Evolutionary conservation across 495 filamentous ascomycete species (phyloP).

Genomic region (Penicillium silybi): DNA sequence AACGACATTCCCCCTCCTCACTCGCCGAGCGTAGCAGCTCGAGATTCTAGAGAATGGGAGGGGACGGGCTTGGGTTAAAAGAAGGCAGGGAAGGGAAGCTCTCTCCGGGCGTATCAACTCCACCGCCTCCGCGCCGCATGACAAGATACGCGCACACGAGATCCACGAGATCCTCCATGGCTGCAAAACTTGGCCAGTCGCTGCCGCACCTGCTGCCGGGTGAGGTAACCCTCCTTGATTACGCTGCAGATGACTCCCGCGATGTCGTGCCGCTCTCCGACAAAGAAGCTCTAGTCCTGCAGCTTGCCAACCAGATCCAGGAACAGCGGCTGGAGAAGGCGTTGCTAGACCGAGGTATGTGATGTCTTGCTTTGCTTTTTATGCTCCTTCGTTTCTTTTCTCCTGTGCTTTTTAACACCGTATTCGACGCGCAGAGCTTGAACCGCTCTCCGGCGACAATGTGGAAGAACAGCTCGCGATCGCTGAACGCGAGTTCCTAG

Average conservation of each 20-base stretch:
- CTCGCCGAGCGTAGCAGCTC: conserved; percentile 30
- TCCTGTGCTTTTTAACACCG: neutral
- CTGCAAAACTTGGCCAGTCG: conserved; percentile 30
- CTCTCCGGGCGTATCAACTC: conserved; percentile 8
- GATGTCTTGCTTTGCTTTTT: conserved; percentile 1
- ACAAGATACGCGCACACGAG: conserved; percentile 31
- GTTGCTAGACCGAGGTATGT: conserved; percentile 54
- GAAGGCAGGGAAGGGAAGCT: conserved; percentile 18
- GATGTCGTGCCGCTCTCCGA: conserved; percentile 55
- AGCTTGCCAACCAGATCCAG: conserved; percentile 65
- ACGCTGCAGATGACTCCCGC: conserved; percentile 39
- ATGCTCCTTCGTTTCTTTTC: conserved; percentile 1
- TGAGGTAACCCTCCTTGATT: conserved; percentile 36
- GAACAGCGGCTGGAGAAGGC: conserved; percentile 67
- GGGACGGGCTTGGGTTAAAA: conserved; percentile 14
- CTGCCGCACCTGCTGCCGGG: conserved; percentile 35
- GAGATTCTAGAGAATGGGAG: conserved; percentile 28
- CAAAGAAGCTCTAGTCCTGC: conserved; percentile 58
- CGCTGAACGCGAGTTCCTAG: conserved; percentile 62
- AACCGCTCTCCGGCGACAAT: conserved; percentile 37
- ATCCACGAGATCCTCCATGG: conserved; percentile 38
- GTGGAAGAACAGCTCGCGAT: conserved; percentile 47
- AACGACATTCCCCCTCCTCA: conserved; percentile 60
- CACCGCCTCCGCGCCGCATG: conserved; percentile 28
- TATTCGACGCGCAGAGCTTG: conserved; percentile 25